Conservation (phyloP, 805 yeast species). For the Deakozyma indianensis region DNA sequence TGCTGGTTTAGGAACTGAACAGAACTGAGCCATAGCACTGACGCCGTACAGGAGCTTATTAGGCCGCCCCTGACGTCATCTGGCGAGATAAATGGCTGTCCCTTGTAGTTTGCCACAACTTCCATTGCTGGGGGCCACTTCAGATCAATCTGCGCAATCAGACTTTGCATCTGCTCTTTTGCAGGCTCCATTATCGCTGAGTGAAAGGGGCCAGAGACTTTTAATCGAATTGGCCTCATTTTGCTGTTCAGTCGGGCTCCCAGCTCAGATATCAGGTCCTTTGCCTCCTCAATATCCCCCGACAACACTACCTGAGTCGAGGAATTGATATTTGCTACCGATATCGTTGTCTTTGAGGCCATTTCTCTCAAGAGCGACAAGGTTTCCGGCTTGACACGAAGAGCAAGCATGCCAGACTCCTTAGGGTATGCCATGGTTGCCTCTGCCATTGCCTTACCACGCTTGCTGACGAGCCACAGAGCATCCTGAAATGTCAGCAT, state of each 20-base stretch:
- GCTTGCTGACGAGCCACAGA: constrained; percentile 27
- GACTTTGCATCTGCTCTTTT: constrained; percentile 19
- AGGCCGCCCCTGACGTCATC: constrained; percentile 16
- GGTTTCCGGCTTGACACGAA: constrained; percentile 8
- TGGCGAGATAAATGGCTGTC: constrained; percentile 15
- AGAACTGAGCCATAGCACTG: constrained; percentile 20
- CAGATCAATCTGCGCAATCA: constrained; percentile 10
- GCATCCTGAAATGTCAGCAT: constrained; percentile 23
- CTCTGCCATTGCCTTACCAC: constrained; percentile 32
- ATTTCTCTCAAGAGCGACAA: constrained; percentile 1
- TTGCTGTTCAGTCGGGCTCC: constrained; percentile 12
- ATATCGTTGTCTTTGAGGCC: constrained; percentile 10
- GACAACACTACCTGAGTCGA: constrained; percentile 29
- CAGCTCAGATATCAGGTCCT: constrained; percentile 13
- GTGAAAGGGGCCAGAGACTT: constrained; percentile 41
- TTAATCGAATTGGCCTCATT: constrained; percentile 20
- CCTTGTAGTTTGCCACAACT: constrained; percentile 21
- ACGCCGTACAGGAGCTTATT: constrained; percentile 15
- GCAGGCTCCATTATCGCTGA: constrained; percentile 25
- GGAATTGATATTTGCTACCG: constrained; percentile 36
- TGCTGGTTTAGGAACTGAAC: constrained; percentile 8
- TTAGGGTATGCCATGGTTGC: constrained; percentile 25
- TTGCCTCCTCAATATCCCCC: constrained; percentile 23
- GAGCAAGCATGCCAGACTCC: constrained; percentile 17
- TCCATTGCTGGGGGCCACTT: constrained; percentile 12